These are phyloP conservation scores for Aspergillus affinis DNA, from an alignment of 495 filamentous ascomycete species.

Conservation along the genomic window DNA sequence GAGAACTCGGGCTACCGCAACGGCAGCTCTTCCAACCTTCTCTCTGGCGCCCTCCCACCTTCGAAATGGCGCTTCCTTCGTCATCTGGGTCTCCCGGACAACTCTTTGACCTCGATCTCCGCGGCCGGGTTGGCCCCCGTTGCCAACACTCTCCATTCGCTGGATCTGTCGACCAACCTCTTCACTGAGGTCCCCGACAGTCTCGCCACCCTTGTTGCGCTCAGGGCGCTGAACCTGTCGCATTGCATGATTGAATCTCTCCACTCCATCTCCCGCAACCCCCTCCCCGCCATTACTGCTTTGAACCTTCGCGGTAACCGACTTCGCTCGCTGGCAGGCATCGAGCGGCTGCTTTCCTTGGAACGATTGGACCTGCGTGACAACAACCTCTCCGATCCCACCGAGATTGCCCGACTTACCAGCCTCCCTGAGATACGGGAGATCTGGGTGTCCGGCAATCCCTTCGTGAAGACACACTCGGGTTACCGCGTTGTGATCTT, in stretches of 20 bases:
- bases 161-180: slow-evolving; percentile 89
- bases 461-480: slow-evolving; percentile 83
- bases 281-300: slow-evolving; percentile 88
- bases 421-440: slow-evolving; percentile 87
- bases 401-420: slow-evolving; percentile 85
- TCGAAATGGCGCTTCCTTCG: slow-evolving; percentile 93
- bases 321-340: slow-evolving; percentile 81
- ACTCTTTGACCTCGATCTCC: slow-evolving; percentile 76
- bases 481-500: slow-evolving; percentile 87
- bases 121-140: slow-evolving; percentile 74
- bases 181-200: slow-evolving; percentile 90
- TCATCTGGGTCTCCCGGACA: slow-evolving; percentile 89
- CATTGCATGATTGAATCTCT: slow-evolving; percentile 97
- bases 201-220: slow-evolving; percentile 72
- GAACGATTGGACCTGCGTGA: slow-evolving; percentile 90
- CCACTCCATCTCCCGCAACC: slow-evolving; percentile 80
- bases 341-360: slow-evolving; percentile 83
- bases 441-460: slow-evolving; percentile 87
- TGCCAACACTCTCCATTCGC: slow-evolving; percentile 79
- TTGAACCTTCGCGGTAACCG: slow-evolving; percentile 91
- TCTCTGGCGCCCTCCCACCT: slow-evolving; percentile 63
- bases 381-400: slow-evolving; percentile 86
- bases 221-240: slow-evolving; percentile 87
- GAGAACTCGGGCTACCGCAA: slow-evolving; percentile 65
- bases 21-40: slow-evolving; percentile 72